Percentiles rank a stretch among this genome's conserved stretches.
These are phyloP conservation scores for Arctium lappa DNA, from an alignment of 129 eudicot species.

Conservation along the genomic window DNA sequence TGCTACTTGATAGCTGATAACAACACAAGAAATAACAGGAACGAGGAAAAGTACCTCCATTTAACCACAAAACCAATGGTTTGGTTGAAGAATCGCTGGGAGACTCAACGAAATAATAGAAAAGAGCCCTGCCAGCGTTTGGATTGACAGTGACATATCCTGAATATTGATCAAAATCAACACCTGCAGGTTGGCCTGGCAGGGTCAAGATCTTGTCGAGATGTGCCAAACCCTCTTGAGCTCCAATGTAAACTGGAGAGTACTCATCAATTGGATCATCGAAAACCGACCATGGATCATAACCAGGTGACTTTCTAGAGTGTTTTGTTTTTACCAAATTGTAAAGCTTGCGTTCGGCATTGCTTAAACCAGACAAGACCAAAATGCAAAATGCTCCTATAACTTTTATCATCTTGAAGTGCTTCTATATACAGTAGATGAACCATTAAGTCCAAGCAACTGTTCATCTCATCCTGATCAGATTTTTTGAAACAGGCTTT, in stretches of 20 bases:
- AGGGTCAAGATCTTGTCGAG: slow-evolving; percentile 25
- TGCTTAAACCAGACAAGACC: slow-evolving; percentile 11
- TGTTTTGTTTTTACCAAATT: slow-evolving; percentile 17
- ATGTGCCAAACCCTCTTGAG: slow-evolving; percentile 30
- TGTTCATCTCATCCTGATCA: slow-evolving; percentile 7
- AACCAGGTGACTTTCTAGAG: slow-evolving; percentile 11
- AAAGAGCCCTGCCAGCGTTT: slow-evolving; percentile 34
- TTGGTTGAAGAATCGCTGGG: slow-evolving; percentile 29
- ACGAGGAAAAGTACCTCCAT: slow-evolving; percentile 27
- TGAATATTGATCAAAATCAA: slow-evolving; percentile 27
- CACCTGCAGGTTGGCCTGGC: slow-evolving; percentile 38
- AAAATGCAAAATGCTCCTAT: slow-evolving; percentile 13
- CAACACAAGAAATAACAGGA: not conserved
- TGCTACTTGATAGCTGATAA: not conserved
- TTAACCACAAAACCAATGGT: slow-evolving; percentile 36
- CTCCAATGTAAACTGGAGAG: slow-evolving; percentile 23
- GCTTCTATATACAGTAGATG: slow-evolving; percentile 11
- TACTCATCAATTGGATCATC: slow-evolving; percentile 12
- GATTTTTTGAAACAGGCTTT: not conserved
- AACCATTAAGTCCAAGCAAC: not conserved
- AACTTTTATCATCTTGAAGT: slow-evolving; percentile 16
- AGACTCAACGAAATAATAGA: slow-evolving; percentile 41
- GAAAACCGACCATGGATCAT: not conserved
- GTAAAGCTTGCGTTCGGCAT: slow-evolving; percentile 19
- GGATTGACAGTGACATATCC: slow-evolving; percentile 40